Evolutionary conservation across 225 moss, liverwort and hornwort genomes (phyloP), one percentile per base, ranked within the genome.

Genomic region (Neckera pumila): DNA sequence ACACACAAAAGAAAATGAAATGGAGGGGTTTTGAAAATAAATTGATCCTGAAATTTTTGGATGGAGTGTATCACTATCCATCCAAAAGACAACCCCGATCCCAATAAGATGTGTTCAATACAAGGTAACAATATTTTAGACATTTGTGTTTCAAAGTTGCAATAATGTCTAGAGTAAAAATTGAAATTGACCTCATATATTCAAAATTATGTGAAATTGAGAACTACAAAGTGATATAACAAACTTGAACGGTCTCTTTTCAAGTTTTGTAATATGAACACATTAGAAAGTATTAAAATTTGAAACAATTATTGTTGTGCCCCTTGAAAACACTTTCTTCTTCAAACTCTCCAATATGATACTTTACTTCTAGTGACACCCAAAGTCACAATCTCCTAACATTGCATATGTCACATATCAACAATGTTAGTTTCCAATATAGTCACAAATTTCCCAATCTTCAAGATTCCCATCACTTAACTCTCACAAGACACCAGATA

Each of bases 311-410:
- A 69, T 69, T 23, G 0, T 8, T 7, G 2, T 7, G 8, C 4
- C 7, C 1, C 7, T 22, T n/a, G 3, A 0, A 7, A 13, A 38
- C 23, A n/a, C 0, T n/a, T n/a, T 11, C 1, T 38, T 69, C 2
- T 64, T 23, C 4, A 23, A 38, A 69, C 13, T 23, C 7, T 38
- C 7, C 6, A 66, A 66, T 2, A 4, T 66, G 11, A 3, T 2
- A 38, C 23, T 22, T 38, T 2, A 38, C 7, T 38, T 69, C 13
- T 69, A 38, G 1, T 38, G 1, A 69, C 38, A 38, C 13, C 4
- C 38, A 38, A 1, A 13, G 12, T 69, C 1, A 8, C 1, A 0
- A 69, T 69, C 23, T 69, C 4, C 3, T 69, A 69, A 38, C 7
- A 12, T 13, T 69, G 6, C 4, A 34, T 5, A 38, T 67, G 13